These are phyloP conservation scores for Pseudogymnoascus sp. DNA, from an alignment of 2,329 filamentous ascomycete genomes.

Conservation along the genomic window DNA sequence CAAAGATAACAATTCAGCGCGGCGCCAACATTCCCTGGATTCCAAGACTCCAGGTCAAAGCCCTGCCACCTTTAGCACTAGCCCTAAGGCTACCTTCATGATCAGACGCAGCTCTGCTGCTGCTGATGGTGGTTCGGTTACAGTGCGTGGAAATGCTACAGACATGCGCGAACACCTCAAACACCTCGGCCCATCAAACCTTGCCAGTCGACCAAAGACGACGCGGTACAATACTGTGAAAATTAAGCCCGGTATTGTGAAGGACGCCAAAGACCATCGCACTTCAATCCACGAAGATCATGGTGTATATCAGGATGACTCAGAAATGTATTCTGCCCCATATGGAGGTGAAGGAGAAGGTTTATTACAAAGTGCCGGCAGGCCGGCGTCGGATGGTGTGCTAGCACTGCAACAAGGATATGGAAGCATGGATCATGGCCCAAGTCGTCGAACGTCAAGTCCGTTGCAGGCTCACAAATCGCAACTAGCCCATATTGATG, in stretches of 20 bases:
- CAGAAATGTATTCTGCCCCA: constrained; percentile 32
- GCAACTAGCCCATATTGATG: background rate
- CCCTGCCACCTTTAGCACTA: constrained; percentile 21
- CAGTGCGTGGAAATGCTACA: constrained; percentile 51
- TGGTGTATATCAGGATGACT: constrained; percentile 15
- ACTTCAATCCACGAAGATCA: constrained; percentile 7
- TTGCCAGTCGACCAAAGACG: constrained; percentile 53
- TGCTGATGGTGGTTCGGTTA: constrained; percentile 45
- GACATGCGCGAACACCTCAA: constrained; percentile 57
- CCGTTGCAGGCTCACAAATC: background rate
- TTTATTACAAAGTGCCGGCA: constrained; percentile 43
- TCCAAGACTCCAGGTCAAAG: constrained; percentile 13
- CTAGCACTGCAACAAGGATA: constrained; percentile 50
- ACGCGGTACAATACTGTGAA: constrained; percentile 57
- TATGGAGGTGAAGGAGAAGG: constrained; percentile 45
- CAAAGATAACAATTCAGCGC: constrained; percentile 30
- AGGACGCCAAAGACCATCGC: constrained; percentile 14
- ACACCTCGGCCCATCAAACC: constrained; percentile 58
- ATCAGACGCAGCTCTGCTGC: constrained; percentile 49
- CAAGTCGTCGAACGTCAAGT: background rate
- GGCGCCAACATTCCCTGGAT: background rate
- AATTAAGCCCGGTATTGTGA: constrained; percentile 45
- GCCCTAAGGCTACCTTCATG: constrained; percentile 44
- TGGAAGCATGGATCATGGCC: constrained; percentile 33
- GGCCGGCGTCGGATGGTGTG: constrained; percentile 55